Base-by-base conservation (phyloP, 192 early-diverging fungal species). In the Entomortierella chlamydospora region DNA sequence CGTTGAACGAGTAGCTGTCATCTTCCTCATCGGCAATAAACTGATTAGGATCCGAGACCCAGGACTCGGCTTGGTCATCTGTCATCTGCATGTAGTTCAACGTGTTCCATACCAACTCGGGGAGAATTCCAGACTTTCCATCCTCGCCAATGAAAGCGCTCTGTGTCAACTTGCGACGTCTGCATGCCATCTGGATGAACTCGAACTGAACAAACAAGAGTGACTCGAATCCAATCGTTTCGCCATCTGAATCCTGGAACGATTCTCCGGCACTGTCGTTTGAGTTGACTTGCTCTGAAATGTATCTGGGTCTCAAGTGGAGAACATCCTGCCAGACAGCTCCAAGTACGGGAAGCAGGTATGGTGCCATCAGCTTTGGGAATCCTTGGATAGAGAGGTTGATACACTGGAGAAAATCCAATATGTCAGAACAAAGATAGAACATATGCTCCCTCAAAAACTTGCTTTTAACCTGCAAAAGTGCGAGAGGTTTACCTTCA, bases 1-100 rank as follows among this genome's bases (percentile, higher is more conserved):
- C 93, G 63, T 91, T 98, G 73, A 92, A 97, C n/a, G 83, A 91
- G 43, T 90, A 90, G 1, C 90, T 91, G 58, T 95, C 95, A 53
- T 97, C 95, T 53, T 97, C 95, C 56, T 95, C 94, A 61, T 98
- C 96, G 23, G 93, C 93, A 33, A 98, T 91, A 71, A 91, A 97
- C 73, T 96, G 89, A 64, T 96, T 94, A 54, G 94, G 88, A 71
- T 98, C 95, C 34, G 86, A 81, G 7, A 84, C 81, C 96, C 96
- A 98, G 50, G 87, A 88, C n/a, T 93, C 92, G 2, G 83, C 86
- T 74, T 93, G 85, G 15, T 74, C 93, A 33, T 88, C 83, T 2
- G 94, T 95, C 71, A 98, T 95, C 66, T 95, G 94, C 82, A 92
- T 87, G 63, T 93, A 95, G 33, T 84, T 82, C 43, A 96, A 68